phyloP scores from a whole-genome alignment of 345 rosid genomes.

The Laguncularia racemosa region DNA sequence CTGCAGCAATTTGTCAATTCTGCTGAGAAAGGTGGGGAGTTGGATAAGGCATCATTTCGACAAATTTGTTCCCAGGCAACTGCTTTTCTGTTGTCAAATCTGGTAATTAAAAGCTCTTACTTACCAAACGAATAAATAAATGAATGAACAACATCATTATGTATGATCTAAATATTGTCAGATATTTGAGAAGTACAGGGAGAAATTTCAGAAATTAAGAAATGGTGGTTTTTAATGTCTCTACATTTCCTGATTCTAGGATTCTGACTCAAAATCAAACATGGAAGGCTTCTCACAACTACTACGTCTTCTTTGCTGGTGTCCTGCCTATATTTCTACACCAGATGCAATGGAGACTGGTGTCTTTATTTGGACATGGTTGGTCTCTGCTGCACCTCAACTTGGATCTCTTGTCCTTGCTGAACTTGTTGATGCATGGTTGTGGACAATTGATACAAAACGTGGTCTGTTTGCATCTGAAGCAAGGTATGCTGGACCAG shows the following conservation, averaged over 20 bases:
- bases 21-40: constrained; percentile 87
- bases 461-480: constrained; percentile 97
- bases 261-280: constrained; percentile 63
- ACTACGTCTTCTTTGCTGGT: constrained; percentile 97
- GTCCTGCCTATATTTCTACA: constrained; percentile 94
- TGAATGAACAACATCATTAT: too few relatives aligned
- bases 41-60: constrained; percentile 83
- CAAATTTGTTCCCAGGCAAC: constrained; percentile 95
- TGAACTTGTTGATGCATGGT: constrained; percentile 99
- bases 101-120: constrained; percentile 36
- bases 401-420: constrained; percentile 91
- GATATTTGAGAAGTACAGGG: too few relatives aligned
- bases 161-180: too few relatives aligned
- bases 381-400: constrained; percentile 97
- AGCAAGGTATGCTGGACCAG: constrained; percentile 72
- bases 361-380: constrained; percentile 97
- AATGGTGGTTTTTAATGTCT: constrained; percentile 1
- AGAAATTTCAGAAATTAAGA: too few relatives aligned
- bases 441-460: constrained; percentile 97
- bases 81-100: constrained; percentile 85
- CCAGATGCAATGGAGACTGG: constrained; percentile 98
- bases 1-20: constrained; percentile 88
- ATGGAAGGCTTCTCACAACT: constrained; percentile 90
- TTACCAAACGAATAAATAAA: too few relatives aligned
- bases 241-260: constrained; percentile 30